A percentile compares a stretch with the other conserved stretches of the same genome.
phyloP scores from a whole-genome alignment of 2,329 filamentous ascomycete genomes.

The Reticulascus tulasneorum region DNA sequence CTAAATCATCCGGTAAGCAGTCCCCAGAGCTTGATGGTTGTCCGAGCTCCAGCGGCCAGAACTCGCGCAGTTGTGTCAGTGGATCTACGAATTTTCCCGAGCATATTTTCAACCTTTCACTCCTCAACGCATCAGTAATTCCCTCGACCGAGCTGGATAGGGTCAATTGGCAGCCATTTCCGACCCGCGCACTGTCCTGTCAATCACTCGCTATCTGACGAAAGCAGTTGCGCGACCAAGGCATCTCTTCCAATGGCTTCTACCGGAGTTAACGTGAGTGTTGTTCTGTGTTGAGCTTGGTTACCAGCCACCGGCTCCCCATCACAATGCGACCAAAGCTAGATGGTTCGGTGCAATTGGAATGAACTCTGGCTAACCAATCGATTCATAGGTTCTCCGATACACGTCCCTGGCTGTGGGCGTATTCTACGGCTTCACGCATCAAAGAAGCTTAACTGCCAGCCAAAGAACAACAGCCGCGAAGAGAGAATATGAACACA shows the following conservation, averaged over 20 bases:
- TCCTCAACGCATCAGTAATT: conserved; percentile 32
- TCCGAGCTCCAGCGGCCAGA: conserved; percentile 25
- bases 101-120: conserved; percentile 36
- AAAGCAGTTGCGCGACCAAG: conserved; percentile 38
- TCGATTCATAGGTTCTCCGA: conserved; percentile 73
- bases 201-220: conserved; percentile 30
- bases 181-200: conserved; percentile 29
- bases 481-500: conserved; percentile 83
- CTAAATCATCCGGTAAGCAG: conserved; percentile 4
- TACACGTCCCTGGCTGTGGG: conserved; percentile 91
- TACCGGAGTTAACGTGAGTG: conserved; percentile 65
- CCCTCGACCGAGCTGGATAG: conserved; percentile 34
- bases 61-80: conserved; percentile 13
- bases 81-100: conserved; percentile 47
- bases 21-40: conserved; percentile 4
- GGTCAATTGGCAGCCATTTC: conserved; percentile 42
- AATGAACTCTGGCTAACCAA: conserved; percentile 22
- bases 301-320: conserved; percentile 3
- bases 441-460: conserved; percentile 77
- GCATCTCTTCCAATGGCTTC: conserved; percentile 54
- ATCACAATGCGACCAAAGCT: conserved; percentile 5
- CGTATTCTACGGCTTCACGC: conserved; percentile 92
- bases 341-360: neutral
- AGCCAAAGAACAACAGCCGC: conserved; percentile 66
- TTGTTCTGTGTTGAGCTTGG: conserved; percentile 22